phyloP scores from a whole-genome alignment of 202 grass and related monocot genomes.

The Saccharum hybrid region DNA sequence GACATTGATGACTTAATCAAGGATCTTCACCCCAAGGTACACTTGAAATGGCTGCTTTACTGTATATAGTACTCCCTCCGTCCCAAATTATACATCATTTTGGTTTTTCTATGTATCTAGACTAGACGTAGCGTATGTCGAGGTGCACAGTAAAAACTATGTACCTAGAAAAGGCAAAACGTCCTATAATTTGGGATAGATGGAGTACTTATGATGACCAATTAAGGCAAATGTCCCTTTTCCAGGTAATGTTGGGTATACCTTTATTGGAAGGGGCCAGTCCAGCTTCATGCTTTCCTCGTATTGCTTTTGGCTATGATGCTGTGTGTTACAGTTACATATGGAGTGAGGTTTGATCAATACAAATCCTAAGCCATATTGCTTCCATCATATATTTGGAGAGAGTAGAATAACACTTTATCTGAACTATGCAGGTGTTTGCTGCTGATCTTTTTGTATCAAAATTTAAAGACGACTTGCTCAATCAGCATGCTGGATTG shows the following conservation, averaged over 20 bases:
- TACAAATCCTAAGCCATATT: conserved; percentile 36
- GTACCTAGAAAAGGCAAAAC: background rate
- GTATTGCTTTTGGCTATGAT: conserved; percentile 81
- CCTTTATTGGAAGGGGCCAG: conserved; percentile 94
- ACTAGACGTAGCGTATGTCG: background rate
- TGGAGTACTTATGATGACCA: conserved; percentile 20
- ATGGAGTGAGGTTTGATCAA: conserved; percentile 83
- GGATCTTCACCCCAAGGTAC: conserved; percentile 93
- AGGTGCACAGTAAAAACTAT: background rate
- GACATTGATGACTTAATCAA: conserved; percentile 73
- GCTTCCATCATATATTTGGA: conserved; percentile 29
- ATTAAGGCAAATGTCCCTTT: conserved; percentile 37
- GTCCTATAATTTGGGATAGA: background rate
- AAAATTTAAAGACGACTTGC: conserved; percentile 93
- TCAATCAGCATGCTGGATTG: conserved; percentile 91
- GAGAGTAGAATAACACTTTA: background rate
- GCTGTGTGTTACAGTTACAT: conserved; percentile 93
- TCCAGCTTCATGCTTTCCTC: conserved; percentile 88
- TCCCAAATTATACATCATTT: background rate
- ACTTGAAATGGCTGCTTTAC: conserved; percentile 30
- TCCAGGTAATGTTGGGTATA: conserved; percentile 84
- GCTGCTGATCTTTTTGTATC: conserved; percentile 83
- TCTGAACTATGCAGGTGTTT: conserved; percentile 64
- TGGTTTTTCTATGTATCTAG: background rate
- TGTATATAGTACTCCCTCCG: background rate